These are phyloP conservation scores for Artemisia tridentata DNA, from an alignment of 129 eudicot species.

Conservation along the genomic window DNA sequence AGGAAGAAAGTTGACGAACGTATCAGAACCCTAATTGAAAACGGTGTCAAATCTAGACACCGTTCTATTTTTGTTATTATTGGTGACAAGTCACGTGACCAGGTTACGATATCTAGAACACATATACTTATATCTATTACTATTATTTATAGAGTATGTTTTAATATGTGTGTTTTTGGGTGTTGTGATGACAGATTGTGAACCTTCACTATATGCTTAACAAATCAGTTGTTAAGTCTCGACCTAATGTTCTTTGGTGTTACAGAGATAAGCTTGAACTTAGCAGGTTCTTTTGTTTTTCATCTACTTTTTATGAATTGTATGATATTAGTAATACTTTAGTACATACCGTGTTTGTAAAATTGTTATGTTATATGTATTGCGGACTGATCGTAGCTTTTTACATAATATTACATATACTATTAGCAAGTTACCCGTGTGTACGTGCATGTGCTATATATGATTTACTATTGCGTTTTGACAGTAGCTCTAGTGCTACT, in stretches of 20 bases:
- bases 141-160: not conserved
- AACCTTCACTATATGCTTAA: constrained; percentile 72
- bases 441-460: too few relatives aligned
- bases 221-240: constrained; percentile 54
- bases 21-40: constrained; percentile 80
- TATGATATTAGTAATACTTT: too few relatives aligned
- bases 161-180: constrained; percentile 1
- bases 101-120: constrained; percentile 33
- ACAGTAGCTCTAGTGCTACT: too few relatives aligned
- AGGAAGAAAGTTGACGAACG: constrained; percentile 91
- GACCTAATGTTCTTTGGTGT: constrained; percentile 83
- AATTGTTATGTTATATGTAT: too few relatives aligned
- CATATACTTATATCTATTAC: not conserved
- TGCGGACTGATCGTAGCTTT: too few relatives aligned
- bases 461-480: too few relatives aligned
- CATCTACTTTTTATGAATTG: too few relatives aligned
- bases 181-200: constrained; percentile 53
- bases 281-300: constrained; percentile 52
- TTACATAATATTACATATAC: too few relatives aligned
- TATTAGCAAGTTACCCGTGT: too few relatives aligned
- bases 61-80: constrained; percentile 83
- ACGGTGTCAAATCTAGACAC: constrained; percentile 80
- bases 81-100: constrained; percentile 92
- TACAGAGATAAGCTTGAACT: constrained; percentile 78
- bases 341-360: too few relatives aligned